Percentiles rank a stretch among this genome's conserved stretches.
Conservation (phyloP, 78 protist species). For the Planoprotostelium fungivorum region DNA sequence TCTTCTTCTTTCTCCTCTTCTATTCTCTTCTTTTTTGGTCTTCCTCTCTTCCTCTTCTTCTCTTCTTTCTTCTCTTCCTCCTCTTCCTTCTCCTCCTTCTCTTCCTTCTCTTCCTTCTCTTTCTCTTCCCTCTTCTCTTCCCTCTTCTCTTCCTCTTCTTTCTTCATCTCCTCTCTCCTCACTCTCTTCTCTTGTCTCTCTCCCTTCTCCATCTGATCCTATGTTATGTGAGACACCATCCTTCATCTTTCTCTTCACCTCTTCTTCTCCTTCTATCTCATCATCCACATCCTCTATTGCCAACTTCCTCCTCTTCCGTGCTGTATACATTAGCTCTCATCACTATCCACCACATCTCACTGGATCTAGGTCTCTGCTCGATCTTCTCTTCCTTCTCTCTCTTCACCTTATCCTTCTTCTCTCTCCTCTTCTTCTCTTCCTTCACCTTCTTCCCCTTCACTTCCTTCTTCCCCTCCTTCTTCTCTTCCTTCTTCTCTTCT, state of each 20-base stretch:
- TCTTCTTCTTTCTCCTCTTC: background rate
- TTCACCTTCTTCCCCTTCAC: too few relatives aligned
- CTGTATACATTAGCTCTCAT: too few relatives aligned
- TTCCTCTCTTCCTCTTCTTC: background rate
- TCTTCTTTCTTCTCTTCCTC: background rate
- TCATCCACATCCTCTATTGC: background rate
- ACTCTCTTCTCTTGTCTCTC: slow-evolving; percentile 1
- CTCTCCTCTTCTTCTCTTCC: too few relatives aligned
- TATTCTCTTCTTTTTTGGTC: background rate
- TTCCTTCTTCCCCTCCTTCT: too few relatives aligned
- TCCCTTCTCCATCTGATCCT: background rate
- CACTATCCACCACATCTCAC: too few relatives aligned
- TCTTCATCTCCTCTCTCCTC: slow-evolving; percentile 4
- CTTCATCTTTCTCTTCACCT: slow-evolving; percentile 9
- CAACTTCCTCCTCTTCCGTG: too few relatives aligned
- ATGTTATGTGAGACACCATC: background rate
- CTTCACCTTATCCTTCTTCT: too few relatives aligned
- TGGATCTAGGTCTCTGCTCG: too few relatives aligned
- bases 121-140: background rate
- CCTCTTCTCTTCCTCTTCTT: slow-evolving; percentile 23
- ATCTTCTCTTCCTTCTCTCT: too few relatives aligned
- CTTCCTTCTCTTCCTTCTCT: background rate
- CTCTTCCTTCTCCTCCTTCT: background rate
- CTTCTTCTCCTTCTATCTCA: slow-evolving; percentile 16
- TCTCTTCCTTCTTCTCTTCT: too few relatives aligned